These are phyloP conservation scores for Termitomyces sp. DNA, from an alignment of 768 basidiomycete genomes.

Conservation along the genomic window DNA sequence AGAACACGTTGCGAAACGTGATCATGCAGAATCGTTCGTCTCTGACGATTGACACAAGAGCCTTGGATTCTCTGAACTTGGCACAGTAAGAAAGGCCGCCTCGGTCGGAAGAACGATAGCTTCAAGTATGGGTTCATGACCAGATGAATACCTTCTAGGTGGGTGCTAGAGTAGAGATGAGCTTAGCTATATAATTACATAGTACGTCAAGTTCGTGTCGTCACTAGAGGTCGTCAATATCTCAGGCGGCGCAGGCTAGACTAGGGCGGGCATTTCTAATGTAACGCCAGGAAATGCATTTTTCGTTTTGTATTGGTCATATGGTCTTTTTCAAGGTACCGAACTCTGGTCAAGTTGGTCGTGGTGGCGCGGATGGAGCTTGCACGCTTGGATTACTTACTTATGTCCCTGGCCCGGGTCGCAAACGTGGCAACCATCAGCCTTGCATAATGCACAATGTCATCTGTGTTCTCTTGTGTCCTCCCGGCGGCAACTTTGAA, in stretches of 20 bases:
- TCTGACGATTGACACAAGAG: background rate
- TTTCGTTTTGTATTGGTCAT: background rate
- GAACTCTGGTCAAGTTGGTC: background rate
- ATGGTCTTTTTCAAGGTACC: background rate
- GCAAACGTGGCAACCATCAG: background rate
- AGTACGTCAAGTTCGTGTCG: background rate
- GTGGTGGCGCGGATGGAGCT: background rate
- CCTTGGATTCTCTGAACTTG: too few relatives aligned
- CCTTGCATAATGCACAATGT: background rate
- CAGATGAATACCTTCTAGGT: background rate
- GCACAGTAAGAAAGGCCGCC: background rate
- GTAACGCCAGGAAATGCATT: background rate
- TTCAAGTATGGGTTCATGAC: background rate
- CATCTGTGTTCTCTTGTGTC: background rate
- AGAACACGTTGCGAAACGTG: background rate
- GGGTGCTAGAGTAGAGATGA: background rate
- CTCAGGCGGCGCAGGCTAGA: background rate
- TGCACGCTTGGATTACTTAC: background rate
- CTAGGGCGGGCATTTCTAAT: background rate
- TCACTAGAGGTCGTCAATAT: background rate
- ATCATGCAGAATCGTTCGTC: background rate
- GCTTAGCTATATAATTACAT: background rate
- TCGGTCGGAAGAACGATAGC: background rate
- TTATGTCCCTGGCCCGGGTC: background rate
- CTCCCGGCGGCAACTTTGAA: background rate